Evolutionary conservation across 2,329 filamentous ascomycete species (phyloP), one percentile per base, ranked within the genome.

Genomic region (Pestalotiopsis sp.): DNA sequence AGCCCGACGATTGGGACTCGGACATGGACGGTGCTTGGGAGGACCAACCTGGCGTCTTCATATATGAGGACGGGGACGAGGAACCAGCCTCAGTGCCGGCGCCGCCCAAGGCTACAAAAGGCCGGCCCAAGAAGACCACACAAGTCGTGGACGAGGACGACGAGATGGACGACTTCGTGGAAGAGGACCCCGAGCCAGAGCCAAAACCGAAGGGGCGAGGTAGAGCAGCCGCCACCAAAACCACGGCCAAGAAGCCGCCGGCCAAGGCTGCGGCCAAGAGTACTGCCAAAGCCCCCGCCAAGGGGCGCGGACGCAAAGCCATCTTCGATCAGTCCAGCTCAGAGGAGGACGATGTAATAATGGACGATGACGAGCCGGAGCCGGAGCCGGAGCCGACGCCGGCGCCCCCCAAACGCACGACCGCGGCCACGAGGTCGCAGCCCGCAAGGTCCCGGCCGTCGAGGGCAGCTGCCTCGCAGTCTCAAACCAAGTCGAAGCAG

Each of bases 11-110:
- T 2, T 98, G 95, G 94, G 94, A 98, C 76, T 93, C 90, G n/a
- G 95, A 98, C 72, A 83, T 95, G 31, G 92, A 97, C 64, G 96
- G 95, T 0, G 86, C 87, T 65, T 98, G 95, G 95, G 92, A 92
- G 70, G 92, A 96, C 62, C 90, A 94, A 69, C 89, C 92, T 0
- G 91, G 88, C 7, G 79, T 90, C 4, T 84, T 90, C 59, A 81
- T 87, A n/a, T 78, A 77, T 13, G 75, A 77, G 7, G 74, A 76
- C 3, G 75, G 77, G 12, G 76, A 83, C 23, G 81, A 86, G 70
- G 82, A 57, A 72, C 69, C 38, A 76, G 11, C 27, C 27, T 36
- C 23, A 77, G 66, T 72, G 73, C 69, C 64, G 72, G 20, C 71
- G 72, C 71, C 67, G 78, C 76, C 80, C 68, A 79, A 79, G 81